phyloP scores from a whole-genome alignment of 2,329 filamentous ascomycete genomes.

The Phaeosphaeriaceae sp. region DNA sequence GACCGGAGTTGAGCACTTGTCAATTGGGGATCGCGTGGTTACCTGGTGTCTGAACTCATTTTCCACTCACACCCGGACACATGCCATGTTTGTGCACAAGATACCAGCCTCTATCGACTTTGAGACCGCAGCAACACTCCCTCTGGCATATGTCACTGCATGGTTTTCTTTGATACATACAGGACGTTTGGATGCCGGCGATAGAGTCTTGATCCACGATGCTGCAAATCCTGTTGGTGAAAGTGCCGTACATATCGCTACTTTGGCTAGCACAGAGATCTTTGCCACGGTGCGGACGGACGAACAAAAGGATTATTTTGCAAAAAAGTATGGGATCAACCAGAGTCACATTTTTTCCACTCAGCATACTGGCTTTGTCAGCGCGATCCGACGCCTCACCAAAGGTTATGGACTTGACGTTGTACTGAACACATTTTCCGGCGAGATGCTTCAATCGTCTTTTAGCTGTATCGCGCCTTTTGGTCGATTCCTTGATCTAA shows the following conservation, averaged over 20 bases:
- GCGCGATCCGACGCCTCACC: constrained; percentile 12
- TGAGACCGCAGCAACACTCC: constrained; percentile 25
- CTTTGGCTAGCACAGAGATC: constrained; percentile 29
- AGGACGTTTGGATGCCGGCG: constrained; percentile 12
- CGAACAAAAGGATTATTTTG: constrained; percentile 15
- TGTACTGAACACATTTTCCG: constrained; percentile 34
- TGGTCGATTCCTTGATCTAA: constrained; percentile 30
- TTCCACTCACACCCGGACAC: constrained; percentile 8
- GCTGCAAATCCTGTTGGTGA: constrained; percentile 20
- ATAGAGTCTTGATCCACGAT: constrained; percentile 39
- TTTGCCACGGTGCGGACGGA: constrained; percentile 27
- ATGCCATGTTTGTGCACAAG: constrained; percentile 4
- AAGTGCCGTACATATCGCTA: constrained; percentile 17
- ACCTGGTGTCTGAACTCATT: constrained; percentile 8
- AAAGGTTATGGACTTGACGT: constrained; percentile 39
- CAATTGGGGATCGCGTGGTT: constrained; percentile 25
- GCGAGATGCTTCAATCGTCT: constrained; percentile 42
- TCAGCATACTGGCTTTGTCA: constrained; percentile 28
- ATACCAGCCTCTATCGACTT: constrained; percentile 18
- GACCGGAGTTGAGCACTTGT: constrained; percentile 13
- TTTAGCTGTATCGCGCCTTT: constrained; percentile 54
- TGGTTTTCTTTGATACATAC: constrained; percentile 20
- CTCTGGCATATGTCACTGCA: constrained; percentile 21
- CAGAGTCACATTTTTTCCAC: constrained; percentile 34
- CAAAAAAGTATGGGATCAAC: constrained; percentile 10